A percentile compares a stretch with the other conserved stretches of the same genome.
phyloP scores from a whole-genome alignment of 495 filamentous ascomycete genomes.

The Tetracladium setigerum region DNA sequence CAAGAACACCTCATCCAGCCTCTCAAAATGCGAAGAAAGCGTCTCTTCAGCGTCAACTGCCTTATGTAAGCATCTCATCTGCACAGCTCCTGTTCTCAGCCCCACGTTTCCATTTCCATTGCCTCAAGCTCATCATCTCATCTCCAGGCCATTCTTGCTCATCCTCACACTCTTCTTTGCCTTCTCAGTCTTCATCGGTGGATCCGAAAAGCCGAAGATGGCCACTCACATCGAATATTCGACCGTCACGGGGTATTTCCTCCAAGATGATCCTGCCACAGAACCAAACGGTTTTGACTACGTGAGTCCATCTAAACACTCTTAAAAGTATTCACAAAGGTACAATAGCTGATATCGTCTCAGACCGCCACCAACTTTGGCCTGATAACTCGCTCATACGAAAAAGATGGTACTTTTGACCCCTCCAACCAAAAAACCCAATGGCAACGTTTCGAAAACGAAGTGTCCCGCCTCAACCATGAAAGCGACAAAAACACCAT shows the following conservation, averaged over 20 bases:
- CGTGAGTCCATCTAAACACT: slow-evolving; percentile 29
- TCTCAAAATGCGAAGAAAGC: neutral
- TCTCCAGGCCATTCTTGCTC: slow-evolving; percentile 15
- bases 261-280: slow-evolving; percentile 59
- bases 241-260: slow-evolving; percentile 60
- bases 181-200: slow-evolving; percentile 13
- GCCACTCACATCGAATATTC: slow-evolving; percentile 47
- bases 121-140: neutral
- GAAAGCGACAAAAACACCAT: slow-evolving; percentile 36
- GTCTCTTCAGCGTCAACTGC: neutral
- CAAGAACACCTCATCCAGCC: too few species aligned
- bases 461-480: slow-evolving; percentile 47
- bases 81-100: neutral
- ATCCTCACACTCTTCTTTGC: slow-evolving; percentile 10
- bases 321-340: neutral
- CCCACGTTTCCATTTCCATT: neutral
- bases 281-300: slow-evolving; percentile 59
- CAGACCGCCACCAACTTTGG: slow-evolving; percentile 60
- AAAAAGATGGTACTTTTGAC: slow-evolving; percentile 34
- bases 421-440: slow-evolving; percentile 39
- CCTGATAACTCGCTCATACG: slow-evolving; percentile 52
- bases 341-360: neutral
- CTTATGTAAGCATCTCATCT: neutral
- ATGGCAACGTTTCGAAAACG: slow-evolving; percentile 58
- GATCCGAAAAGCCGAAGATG: neutral